phyloP scores from a whole-genome alignment of 192 early-diverging fungal genomes.

The Globomyces pollinis-pini region DNA sequence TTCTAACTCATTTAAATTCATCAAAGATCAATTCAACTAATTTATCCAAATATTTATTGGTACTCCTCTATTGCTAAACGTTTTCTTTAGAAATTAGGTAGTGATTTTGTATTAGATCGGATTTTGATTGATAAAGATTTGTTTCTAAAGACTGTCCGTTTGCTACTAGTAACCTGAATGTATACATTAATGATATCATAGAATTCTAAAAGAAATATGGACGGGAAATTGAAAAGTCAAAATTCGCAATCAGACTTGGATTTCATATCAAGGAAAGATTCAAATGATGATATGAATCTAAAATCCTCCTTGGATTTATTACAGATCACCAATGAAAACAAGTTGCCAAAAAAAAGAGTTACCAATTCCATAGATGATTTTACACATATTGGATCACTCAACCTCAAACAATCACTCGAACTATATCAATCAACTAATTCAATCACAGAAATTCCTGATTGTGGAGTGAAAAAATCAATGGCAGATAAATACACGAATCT shows the following conservation, averaged over 20 bases:
- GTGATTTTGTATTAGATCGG: background rate
- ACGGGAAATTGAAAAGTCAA: background rate
- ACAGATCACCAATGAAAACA: no score
- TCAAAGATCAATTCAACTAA: background rate
- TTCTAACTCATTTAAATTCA: background rate
- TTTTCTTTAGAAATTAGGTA: background rate
- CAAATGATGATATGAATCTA: no score
- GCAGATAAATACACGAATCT: background rate
- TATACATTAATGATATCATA: no score
- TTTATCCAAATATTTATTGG: background rate
- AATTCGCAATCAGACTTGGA: no score
- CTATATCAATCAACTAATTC: no score
- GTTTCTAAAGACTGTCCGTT: background rate
- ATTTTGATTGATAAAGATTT: background rate
- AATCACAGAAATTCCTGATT: no score
- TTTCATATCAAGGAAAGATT: no score
- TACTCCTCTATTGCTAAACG: no score
- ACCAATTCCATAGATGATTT: background rate
- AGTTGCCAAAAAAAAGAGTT: background rate
- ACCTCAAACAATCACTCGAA: background rate
- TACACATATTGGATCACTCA: background rate
- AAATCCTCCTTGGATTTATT: no score
- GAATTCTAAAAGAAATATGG: background rate
- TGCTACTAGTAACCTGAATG: background rate
- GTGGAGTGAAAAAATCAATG: no score